Percentiles rank a stretch among this genome's conserved stretches.
These are phyloP conservation scores for Beauveria brongniartii DNA, from an alignment of 2,329 filamentous ascomycete species.

Conservation along the genomic window DNA sequence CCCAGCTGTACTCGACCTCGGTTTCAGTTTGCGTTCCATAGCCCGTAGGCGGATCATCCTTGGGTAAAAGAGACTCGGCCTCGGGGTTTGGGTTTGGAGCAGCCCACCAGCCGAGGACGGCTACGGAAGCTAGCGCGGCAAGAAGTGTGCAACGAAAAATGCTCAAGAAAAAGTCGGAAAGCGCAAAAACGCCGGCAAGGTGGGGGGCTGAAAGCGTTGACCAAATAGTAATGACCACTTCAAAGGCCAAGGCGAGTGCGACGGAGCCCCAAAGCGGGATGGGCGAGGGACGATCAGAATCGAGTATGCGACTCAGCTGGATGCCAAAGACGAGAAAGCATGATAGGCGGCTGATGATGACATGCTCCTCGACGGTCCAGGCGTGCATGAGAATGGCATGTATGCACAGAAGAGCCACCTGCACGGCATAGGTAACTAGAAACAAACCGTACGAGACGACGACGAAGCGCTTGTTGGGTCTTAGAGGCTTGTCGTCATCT, in stretches of 20 bases:
- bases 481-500: slow-evolving; percentile 11
- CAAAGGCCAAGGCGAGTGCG: slow-evolving; percentile 48
- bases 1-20: slow-evolving; percentile 45
- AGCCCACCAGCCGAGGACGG: neutral
- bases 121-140: neutral
- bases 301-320: slow-evolving; percentile 46
- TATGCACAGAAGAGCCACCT: slow-evolving; percentile 34
- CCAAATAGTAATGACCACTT: slow-evolving; percentile 33
- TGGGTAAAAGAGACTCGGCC: slow-evolving; percentile 9
- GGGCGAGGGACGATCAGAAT: slow-evolving; percentile 44
- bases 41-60: slow-evolving; percentile 1
- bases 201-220: neutral
- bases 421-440: slow-evolving; percentile 38
- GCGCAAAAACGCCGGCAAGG: slow-evolving; percentile 13
- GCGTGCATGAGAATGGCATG: slow-evolving; percentile 25
- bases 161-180: slow-evolving; percentile 18
- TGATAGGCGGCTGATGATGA: slow-evolving; percentile 50
- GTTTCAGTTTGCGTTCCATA: slow-evolving; percentile 28
- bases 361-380: slow-evolving; percentile 39
- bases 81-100: neutral
- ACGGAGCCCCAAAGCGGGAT: slow-evolving; percentile 58
- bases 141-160: slow-evolving; percentile 12
- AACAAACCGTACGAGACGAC: slow-evolving; percentile 37
- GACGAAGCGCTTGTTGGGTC: slow-evolving; percentile 17
- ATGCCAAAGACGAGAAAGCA: slow-evolving; percentile 58